These are phyloP conservation scores for Salix arbutifolia DNA, from an alignment of 345 rosid genomes.

Conservation along the genomic window DNA sequence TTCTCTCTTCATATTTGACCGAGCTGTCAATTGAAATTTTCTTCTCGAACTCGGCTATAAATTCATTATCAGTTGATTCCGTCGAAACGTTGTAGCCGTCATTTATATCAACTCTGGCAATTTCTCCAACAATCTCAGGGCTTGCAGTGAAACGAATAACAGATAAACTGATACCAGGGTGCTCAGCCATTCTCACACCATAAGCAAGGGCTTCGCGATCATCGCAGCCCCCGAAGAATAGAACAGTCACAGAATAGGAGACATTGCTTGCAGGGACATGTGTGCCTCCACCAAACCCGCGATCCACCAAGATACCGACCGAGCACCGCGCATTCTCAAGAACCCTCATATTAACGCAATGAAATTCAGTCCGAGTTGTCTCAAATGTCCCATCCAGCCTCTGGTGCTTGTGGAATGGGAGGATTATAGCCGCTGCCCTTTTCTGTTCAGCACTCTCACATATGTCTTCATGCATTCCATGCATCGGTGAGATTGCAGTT, in stretches of 20 bases:
- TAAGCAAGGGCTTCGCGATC: conserved; percentile 83
- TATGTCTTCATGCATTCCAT: conserved; percentile 66
- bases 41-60: conserved; percentile 38
- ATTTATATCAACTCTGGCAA: conserved; percentile 26
- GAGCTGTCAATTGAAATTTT: conserved; percentile 24
- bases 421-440: conserved; percentile 55
- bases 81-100: conserved; percentile 16
- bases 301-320: conserved; percentile 75
- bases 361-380: conserved; percentile 49
- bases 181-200: conserved; percentile 72
- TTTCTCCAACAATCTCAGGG: conserved; percentile 28
- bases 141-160: conserved; percentile 44
- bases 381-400: conserved; percentile 61
- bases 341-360: conserved; percentile 54
- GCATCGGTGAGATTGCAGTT: conserved; percentile 74
- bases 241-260: conserved; percentile 44
- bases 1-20: conserved; percentile 27
- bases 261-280: conserved; percentile 69
- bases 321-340: conserved; percentile 69
- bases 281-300: conserved; percentile 75
- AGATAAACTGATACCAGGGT: conserved; percentile 60
- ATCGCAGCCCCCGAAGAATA: conserved; percentile 81
- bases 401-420: conserved; percentile 80
- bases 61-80: conserved; percentile 29
- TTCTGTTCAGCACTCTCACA: conserved; percentile 57